phyloP scores from a whole-genome alignment of 2,329 filamentous ascomycete genomes.

The Aureobasidium lini region DNA sequence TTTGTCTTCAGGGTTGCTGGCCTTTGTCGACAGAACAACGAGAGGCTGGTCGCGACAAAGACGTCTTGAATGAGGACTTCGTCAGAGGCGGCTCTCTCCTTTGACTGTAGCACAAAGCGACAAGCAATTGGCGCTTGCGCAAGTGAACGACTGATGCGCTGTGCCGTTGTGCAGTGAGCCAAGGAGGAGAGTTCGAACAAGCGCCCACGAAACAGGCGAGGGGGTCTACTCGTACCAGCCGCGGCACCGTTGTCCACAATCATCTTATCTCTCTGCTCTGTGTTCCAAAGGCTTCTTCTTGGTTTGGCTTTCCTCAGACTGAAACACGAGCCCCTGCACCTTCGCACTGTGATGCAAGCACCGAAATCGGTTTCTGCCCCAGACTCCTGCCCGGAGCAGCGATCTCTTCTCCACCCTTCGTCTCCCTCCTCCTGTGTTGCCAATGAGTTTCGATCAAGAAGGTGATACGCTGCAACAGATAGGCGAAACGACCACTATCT shows the following conservation, averaged over 20 bases:
- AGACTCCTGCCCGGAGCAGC: neutral
- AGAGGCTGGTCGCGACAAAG: conserved; percentile 1
- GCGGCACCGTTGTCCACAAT: neutral
- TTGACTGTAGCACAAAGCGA: conserved; percentile 7
- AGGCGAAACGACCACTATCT: too few relatives aligned
- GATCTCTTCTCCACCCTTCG: neutral
- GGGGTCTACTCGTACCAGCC: neutral
- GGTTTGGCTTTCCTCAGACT: conserved; percentile 8
- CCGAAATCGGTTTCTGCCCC: neutral
- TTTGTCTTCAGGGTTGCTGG: neutral
- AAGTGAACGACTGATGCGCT: conserved; percentile 1
- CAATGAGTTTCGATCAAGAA: neutral
- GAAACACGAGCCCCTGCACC: conserved; percentile 7
- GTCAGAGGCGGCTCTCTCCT: conserved; percentile 8
- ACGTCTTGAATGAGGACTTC: neutral
- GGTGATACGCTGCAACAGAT: neutral
- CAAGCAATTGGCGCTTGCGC: neutral
- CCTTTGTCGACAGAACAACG: conserved; percentile 8
- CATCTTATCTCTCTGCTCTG: neutral
- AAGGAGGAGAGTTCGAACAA: neutral
- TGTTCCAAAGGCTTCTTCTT: neutral
- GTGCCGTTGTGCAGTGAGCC: neutral
- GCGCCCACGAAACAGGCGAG: neutral
- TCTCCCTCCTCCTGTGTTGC: neutral
- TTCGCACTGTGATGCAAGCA: neutral